A percentile compares a stretch with the other conserved stretches of the same genome.
These are phyloP conservation scores for Penicillium crystallinum DNA, from an alignment of 495 filamentous ascomycete genomes.

Conservation along the genomic window DNA sequence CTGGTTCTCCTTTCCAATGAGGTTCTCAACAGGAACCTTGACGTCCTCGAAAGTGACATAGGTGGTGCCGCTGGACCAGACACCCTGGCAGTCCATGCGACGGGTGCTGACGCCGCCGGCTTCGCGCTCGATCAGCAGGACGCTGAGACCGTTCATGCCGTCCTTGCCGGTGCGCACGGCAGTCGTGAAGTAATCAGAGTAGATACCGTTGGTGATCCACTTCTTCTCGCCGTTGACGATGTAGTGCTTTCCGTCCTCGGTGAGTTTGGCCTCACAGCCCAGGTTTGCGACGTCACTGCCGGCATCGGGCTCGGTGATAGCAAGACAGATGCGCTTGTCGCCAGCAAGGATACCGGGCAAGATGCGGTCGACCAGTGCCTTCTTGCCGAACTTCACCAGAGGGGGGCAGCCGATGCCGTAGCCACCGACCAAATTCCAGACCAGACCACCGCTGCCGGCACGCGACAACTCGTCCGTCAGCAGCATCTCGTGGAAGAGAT, in stretches of 20 bases:
- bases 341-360: slow-evolving; percentile 80
- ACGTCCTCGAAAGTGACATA: slow-evolving; percentile 98
- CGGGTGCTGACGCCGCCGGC: slow-evolving; percentile 81
- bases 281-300: slow-evolving; percentile 90
- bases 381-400: slow-evolving; percentile 86
- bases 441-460: slow-evolving; percentile 81
- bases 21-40: slow-evolving; percentile 96
- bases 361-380: slow-evolving; percentile 76
- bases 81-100: slow-evolving; percentile 97
- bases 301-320: slow-evolving; percentile 79
- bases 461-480: slow-evolving; percentile 92
- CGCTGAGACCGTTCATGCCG: slow-evolving; percentile 87
- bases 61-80: slow-evolving; percentile 90
- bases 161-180: slow-evolving; percentile 81
- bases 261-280: slow-evolving; percentile 89
- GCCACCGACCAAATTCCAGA: slow-evolving; percentile 97
- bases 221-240: slow-evolving; percentile 99
- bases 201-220: slow-evolving; percentile 98
- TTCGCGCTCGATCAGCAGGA: slow-evolving; percentile 83
- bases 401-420: slow-evolving; percentile 93
- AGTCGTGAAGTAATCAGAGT: slow-evolving; percentile 94
- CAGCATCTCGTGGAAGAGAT: slow-evolving; percentile 95
- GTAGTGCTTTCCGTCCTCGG: slow-evolving; percentile 93
- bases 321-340: slow-evolving; percentile 92
- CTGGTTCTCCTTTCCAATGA: slow-evolving; percentile 96